Base-by-base conservation (phyloP, 2,329 filamentous ascomycete genomes). In the Seiridium cupressi region DNA sequence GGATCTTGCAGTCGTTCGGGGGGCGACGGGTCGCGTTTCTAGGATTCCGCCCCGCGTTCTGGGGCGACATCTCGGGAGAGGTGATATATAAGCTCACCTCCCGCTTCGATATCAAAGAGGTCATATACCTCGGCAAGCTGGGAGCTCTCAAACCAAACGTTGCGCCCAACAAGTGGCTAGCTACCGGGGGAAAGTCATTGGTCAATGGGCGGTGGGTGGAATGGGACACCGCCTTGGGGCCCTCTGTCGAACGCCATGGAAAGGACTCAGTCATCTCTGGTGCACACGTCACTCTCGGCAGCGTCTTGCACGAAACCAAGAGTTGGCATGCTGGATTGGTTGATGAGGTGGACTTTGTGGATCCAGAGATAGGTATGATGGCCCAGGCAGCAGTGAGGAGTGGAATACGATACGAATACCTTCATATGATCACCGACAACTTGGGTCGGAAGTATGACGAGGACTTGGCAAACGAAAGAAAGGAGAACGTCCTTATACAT, bases 331-430 rank as follows among this genome's bases (percentile, higher is more conserved):
- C 60, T 10, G 35, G 48, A 35, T 42, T 63, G 5, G 51, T 58
- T 11, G 51, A 49, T 36, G 18, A 53, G 5, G 49, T 60, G 18
- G 61, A 63, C 54, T 61, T 63, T 36, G 61, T 63, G 9, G 61
- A 63, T 26, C 61, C 60, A 8, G 61, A 63, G 47, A 61, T 63
- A 18, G 61, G 61, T 34, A 61, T 63, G 60, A 63, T 63, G 60
- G 61, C 57, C 1, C 60, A 61, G 57, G 61, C 61, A 1, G 60
- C 61, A 5, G 53, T 61, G 8, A 34, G 60, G 13, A 60, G 57
- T 38, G 35, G 54, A 1, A 26, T 60, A 5, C n/a, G 53, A 5
- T 63, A 57, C 51, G 57, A 57, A 13, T 63, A 63, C 49, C 53
- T 63, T 5, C 61, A 63, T 36, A 60, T 63, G 51, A 55, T 63